Conservation (phyloP, 441 rosid species). For the Croton setiger region DNA sequence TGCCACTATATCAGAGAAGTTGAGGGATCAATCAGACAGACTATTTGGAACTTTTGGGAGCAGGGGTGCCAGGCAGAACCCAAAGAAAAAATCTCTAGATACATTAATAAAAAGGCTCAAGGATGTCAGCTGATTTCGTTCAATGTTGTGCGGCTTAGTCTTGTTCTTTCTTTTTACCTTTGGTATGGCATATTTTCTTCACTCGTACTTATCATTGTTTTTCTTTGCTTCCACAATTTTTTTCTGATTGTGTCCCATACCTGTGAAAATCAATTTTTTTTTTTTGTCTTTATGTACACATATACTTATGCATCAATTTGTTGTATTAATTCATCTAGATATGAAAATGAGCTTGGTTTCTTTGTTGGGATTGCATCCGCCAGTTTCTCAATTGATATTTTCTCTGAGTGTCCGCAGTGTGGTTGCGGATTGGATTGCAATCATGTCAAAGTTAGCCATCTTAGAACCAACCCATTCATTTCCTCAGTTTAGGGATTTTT, state of each 20-base stretch:
- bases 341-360: constrained; percentile 55
- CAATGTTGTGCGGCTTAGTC: constrained; percentile 26
- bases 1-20: constrained; percentile 71
- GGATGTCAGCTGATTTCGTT: constrained; percentile 61
- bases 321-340: constrained; percentile 40
- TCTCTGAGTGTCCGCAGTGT: constrained; percentile 78
- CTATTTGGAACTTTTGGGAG: constrained; percentile 87
- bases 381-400: constrained; percentile 56
- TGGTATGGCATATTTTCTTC: neutral
- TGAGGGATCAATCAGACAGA: constrained; percentile 84
- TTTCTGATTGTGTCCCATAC: constrained; percentile 29
- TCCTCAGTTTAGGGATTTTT: constrained; percentile 42
- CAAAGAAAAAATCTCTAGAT: constrained; percentile 88
- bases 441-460: constrained; percentile 27
- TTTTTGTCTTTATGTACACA: constrained; percentile 26
- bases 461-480: constrained; percentile 40
- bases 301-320: constrained; percentile 22
- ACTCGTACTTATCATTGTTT: constrained; percentile 23
- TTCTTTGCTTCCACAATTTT: constrained; percentile 23
- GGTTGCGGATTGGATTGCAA: constrained; percentile 81
- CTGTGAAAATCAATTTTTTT: constrained; percentile 22
- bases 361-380: constrained; percentile 95
- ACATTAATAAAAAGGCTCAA: constrained; percentile 76
- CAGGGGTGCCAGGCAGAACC: constrained; percentile 80
- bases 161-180: constrained; percentile 22